These are phyloP conservation scores for Dendrocalamus sinicus DNA, from an alignment of 176 grass and related monocot species.

Conservation along the genomic window DNA sequence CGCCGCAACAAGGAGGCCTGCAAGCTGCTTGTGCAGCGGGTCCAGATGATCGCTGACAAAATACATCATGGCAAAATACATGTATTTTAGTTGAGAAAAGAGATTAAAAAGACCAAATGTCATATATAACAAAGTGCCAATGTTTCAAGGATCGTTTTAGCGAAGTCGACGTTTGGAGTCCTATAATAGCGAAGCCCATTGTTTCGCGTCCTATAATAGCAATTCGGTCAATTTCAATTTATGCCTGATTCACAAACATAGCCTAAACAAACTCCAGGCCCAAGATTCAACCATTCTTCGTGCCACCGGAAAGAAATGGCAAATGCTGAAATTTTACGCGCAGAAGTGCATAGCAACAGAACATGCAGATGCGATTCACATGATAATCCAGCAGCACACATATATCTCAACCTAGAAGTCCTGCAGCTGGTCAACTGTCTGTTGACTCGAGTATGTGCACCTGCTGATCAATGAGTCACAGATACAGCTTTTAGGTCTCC, in stretches of 20 bases:
- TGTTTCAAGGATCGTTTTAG: too few relatives aligned
- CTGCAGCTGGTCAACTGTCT: background rate
- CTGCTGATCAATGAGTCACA: background rate
- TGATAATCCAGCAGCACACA: background rate
- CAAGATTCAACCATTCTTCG: background rate
- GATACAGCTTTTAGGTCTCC: background rate
- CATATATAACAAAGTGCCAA: too few relatives aligned
- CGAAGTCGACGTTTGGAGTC: too few relatives aligned
- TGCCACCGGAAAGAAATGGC: background rate
- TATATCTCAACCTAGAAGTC: background rate
- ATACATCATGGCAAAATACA: too few relatives aligned
- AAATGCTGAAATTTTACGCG: background rate
- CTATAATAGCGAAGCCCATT: too few relatives aligned
- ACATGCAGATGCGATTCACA: background rate
- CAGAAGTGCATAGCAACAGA: background rate
- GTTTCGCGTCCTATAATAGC: too few relatives aligned
- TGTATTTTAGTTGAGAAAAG: too few relatives aligned
- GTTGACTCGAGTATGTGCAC: background rate
- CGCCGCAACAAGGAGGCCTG: too few relatives aligned
- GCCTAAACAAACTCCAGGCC: background rate
- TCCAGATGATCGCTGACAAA: too few relatives aligned
- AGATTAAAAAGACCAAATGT: too few relatives aligned
- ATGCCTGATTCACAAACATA: constrained; percentile 13
- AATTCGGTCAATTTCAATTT: background rate
- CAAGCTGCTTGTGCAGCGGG: too few relatives aligned